Evolutionary conservation across 768 basidiomycete genomes (phyloP).

Genomic region (Lactarius psammicola): DNA sequence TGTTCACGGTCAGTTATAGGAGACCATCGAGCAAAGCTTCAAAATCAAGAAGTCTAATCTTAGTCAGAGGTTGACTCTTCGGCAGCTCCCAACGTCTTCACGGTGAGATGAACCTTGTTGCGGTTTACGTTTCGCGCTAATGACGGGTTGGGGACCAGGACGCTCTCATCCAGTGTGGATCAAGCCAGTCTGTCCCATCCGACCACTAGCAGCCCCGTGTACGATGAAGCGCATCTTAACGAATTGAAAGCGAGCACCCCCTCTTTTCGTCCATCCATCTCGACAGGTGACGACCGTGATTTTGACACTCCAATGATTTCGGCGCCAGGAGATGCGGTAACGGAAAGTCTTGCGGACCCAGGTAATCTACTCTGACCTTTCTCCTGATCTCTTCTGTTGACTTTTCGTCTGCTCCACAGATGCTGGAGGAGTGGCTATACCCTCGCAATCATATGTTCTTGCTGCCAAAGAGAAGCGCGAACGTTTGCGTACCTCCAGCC

Average conservation of each 20-base stretch:
- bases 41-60: conserved; percentile 79
- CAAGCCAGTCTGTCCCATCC: conserved; percentile 32
- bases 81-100: conserved; percentile 46
- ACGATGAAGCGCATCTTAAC: conserved; percentile 69
- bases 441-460: conserved; percentile 66
- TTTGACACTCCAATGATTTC: conserved; percentile 48
- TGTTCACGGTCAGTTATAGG: conserved; percentile 41
- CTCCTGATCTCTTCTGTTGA: conserved; percentile 27
- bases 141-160: conserved; percentile 2
- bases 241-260: conserved; percentile 79
- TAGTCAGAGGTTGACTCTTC: conserved; percentile 61
- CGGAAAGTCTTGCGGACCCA: conserved; percentile 5
- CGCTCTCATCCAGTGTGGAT: conserved; percentile 13
- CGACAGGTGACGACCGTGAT: conserved; percentile 44
- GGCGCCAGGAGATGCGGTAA: conserved; percentile 32
- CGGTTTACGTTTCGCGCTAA: conserved; percentile 13
- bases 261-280: conserved; percentile 46
- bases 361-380: conserved; percentile 30
- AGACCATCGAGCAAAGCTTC: conserved; percentile 62
- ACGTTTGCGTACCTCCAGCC: conserved; percentile 52
- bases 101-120: conserved; percentile 21
- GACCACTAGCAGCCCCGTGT: conserved; percentile 54
- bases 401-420: conserved; percentile 32
- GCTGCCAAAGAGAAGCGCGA: conserved; percentile 77
- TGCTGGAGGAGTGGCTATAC: conserved; percentile 51